Evolutionary conservation across 208 protist species (phyloP).

Genomic region (Trichomonas gallinae): DNA sequence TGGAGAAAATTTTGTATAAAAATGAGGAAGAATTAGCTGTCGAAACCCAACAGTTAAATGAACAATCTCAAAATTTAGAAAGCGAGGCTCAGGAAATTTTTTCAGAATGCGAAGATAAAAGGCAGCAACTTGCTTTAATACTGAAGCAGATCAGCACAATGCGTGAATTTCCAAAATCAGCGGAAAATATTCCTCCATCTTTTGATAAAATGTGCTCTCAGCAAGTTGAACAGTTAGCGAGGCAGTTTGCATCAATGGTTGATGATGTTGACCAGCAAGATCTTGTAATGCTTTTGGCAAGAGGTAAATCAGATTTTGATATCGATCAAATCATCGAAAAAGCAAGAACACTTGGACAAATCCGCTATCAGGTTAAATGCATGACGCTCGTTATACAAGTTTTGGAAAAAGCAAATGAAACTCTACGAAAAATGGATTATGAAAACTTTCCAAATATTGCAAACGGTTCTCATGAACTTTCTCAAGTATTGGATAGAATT

Average conservation of each 20-base stretch:
- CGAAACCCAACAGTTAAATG: neutral
- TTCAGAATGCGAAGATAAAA: neutral
- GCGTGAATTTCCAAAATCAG: neutral
- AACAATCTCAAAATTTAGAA: neutral
- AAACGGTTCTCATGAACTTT: neutral
- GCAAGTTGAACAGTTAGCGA: neutral
- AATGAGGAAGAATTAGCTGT: neutral
- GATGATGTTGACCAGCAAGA: neutral
- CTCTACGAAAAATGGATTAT: neutral
- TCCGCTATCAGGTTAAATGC: neutral
- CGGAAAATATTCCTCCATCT: neutral
- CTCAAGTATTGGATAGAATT: neutral
- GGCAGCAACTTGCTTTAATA: neutral
- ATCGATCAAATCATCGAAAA: neutral
- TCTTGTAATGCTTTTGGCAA: neutral
- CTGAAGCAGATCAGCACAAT: neutral
- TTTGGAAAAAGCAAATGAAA: neutral
- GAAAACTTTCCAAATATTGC: neutral
- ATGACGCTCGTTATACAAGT: neutral
- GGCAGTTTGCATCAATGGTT: neutral
- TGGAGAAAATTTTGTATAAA: neutral
- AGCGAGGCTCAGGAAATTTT: neutral
- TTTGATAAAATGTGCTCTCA: neutral
- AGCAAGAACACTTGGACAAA: neutral
- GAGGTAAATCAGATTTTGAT: neutral